Evolutionary conservation across 176 grass and related monocot species (phyloP), one percentile per base, ranked within the genome.

Genomic region (Rhipidocladum racemiflorum): DNA sequence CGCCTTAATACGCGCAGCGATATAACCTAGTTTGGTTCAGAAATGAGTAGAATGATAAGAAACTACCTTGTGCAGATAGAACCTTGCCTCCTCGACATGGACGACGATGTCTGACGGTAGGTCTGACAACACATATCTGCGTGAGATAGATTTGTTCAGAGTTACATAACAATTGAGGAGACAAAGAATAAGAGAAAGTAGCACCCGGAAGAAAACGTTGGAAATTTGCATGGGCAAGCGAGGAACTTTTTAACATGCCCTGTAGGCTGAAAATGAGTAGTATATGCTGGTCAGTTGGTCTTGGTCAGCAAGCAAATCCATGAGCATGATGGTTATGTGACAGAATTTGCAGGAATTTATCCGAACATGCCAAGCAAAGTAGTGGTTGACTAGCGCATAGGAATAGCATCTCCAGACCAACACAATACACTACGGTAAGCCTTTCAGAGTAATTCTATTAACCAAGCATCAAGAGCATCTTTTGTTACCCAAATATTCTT

Each of bases 41-140:
- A 20, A 23, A 36, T 30, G n/a, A 38, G 63, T 81, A 38, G 72
- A 83, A 53, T 68, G 67, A 30, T 60, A 54, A 32, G 9, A 9
- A 28, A 68, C 87, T 72, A 94, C 92, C 87, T 94, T 94, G 81
- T 94, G 92, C 15, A 94, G 83, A 15, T 80, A 87, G 78, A 94
- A 94, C 39, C 65, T 94, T 9, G 85, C 89, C 38, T 89, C 84
- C 1, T 82, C 87, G 7, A 89, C 84, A 56, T 89, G 89, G 42
- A 94, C 23, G 67, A 89, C 67, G 12, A 94, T 84, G 35, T 94
- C 92, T 12, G 92, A 89, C 8, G 92, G 78, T 39, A 94, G 89
- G 56, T 94, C 87, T 0, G 92, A 94, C 56, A 85, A 28, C 72
- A 89, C 87, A 20, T 85, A 94, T 74, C 92, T 94, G 89, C 87